A percentile compares a stretch with the other conserved stretches of the same genome.
Evolutionary conservation across 1,139 yeast genomes (phyloP).

Genomic region (Yamadazyma dendronema): DNA sequence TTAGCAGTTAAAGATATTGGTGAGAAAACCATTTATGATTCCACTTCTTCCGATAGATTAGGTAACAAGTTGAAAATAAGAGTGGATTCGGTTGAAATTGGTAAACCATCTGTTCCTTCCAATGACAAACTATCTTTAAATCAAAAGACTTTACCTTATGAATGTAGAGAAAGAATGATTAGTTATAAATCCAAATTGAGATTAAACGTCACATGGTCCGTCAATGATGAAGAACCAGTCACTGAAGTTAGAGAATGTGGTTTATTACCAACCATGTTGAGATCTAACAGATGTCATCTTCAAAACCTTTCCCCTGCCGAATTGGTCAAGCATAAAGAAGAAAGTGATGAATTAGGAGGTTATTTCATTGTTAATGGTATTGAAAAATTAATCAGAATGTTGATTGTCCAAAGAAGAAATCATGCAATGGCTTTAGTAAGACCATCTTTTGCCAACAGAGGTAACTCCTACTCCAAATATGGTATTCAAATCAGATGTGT

Average conservation of each 20-base stretch:
- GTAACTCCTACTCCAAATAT: slow-evolving; percentile 80
- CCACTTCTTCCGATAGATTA: slow-evolving; percentile 49
- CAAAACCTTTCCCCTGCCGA: slow-evolving; percentile 80
- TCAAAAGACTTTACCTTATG: slow-evolving; percentile 82
- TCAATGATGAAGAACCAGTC: slow-evolving; percentile 81
- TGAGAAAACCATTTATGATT: slow-evolving; percentile 77
- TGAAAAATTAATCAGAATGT: slow-evolving; percentile 93
- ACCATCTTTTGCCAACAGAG: slow-evolving; percentile 92
- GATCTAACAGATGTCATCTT: slow-evolving; percentile 87
- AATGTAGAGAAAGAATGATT: slow-evolving; percentile 86
- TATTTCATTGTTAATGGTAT: slow-evolving; percentile 95
- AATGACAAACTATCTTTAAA: slow-evolving; percentile 78
- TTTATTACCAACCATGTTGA: slow-evolving; percentile 85
- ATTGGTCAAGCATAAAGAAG: slow-evolving; percentile 78
- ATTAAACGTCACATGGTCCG: slow-evolving; percentile 78
- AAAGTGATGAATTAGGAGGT: slow-evolving; percentile 95
- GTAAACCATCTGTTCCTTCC: slow-evolving; percentile 74
- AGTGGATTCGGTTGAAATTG: slow-evolving; percentile 82
- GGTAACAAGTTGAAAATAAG: slow-evolving; percentile 82
- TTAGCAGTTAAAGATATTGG: slow-evolving; percentile 90
- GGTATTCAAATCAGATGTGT: slow-evolving; percentile 96
- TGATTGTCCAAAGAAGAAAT: slow-evolving; percentile 95
- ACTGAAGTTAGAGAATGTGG: slow-evolving; percentile 91
- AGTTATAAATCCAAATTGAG: slow-evolving; percentile 73
- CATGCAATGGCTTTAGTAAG: slow-evolving; percentile 98